Conservation (phyloP, 2,329 filamentous ascomycete genomes). For the Teratosphaeriaceae sp. region DNA sequence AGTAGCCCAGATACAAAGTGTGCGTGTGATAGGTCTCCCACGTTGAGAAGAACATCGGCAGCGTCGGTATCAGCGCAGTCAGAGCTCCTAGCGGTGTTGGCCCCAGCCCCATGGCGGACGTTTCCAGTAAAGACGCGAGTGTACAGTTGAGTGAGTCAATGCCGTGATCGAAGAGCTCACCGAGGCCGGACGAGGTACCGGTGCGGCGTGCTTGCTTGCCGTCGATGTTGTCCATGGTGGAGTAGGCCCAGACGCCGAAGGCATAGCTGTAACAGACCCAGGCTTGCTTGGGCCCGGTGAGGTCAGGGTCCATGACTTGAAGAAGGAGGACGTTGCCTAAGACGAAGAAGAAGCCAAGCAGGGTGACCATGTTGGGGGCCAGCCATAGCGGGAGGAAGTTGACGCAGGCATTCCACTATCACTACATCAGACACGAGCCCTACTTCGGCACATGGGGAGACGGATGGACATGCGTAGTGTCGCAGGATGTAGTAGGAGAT, state of each 20-base stretch:
- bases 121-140: slow-evolving; percentile 81
- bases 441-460: too few species aligned
- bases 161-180: slow-evolving; percentile 96
- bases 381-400: slow-evolving; percentile 91
- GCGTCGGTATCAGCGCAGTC: slow-evolving; percentile 81
- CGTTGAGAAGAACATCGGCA: slow-evolving; percentile 99
- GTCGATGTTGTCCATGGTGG: slow-evolving; percentile 98
- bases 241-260: slow-evolving; percentile 91
- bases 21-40: slow-evolving; percentile 99
- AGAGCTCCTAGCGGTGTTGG: slow-evolving; percentile 79
- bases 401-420: slow-evolving; percentile 95
- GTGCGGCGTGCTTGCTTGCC: slow-evolving; percentile 95
- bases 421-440: too few species aligned
- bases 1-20: slow-evolving; percentile 88
- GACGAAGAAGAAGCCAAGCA: slow-evolving; percentile 92
- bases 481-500: slow-evolving; percentile 89
- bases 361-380: slow-evolving; percentile 94
- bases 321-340: slow-evolving; percentile 72
- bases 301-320: slow-evolving; percentile 77
- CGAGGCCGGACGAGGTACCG: slow-evolving; percentile 87
- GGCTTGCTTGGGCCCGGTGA: slow-evolving; percentile 65
- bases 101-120: slow-evolving; percentile 86
- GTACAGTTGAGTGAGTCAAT: slow-evolving; percentile 99
- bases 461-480: slow-evolving; percentile 70
- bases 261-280: slow-evolving; percentile 98